A percentile compares a stretch with the other conserved stretches of the same genome.
phyloP scores from a whole-genome alignment of 179 eudicot genomes.

The Heliamphora pulchella region DNA sequence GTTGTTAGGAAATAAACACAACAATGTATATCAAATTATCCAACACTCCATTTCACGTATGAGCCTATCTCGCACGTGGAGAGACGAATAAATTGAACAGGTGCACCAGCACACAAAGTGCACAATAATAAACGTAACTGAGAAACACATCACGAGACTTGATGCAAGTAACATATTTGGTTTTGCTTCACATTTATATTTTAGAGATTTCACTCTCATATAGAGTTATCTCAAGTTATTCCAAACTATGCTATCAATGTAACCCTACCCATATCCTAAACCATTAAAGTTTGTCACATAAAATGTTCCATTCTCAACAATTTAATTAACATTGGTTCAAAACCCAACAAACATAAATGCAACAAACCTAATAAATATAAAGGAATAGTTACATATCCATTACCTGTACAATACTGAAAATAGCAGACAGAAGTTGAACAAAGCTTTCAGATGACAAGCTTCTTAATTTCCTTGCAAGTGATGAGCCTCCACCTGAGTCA shows the following conservation, averaged over 20 bases:
- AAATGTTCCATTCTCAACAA: neutral
- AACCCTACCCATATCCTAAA: neutral
- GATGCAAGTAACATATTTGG: neutral
- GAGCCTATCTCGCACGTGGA: no score
- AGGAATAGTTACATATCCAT: slow-evolving; percentile 31
- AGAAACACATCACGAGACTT: no score
- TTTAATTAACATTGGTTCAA: neutral
- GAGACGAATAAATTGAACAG: no score
- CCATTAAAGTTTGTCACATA: neutral
- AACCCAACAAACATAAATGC: neutral
- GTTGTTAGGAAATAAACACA: neutral
- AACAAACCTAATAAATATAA: neutral
- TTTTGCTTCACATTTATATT: neutral
- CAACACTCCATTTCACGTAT: no score
- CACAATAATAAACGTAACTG: no score
- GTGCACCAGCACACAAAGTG: no score
- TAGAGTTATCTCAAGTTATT: neutral
- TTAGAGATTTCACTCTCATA: neutral
- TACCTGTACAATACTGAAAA: slow-evolving; percentile 90
- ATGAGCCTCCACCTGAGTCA: slow-evolving; percentile 77
- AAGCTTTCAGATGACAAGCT: slow-evolving; percentile 87
- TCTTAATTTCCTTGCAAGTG: slow-evolving; percentile 88
- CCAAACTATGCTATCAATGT: neutral
- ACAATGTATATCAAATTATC: no score
- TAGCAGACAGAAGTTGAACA: slow-evolving; percentile 65